A percentile compares a stretch with the other conserved stretches of the same genome.
phyloP scores from a whole-genome alignment of 2,329 filamentous ascomycete species.

The Sporothrix euskadiensis region DNA sequence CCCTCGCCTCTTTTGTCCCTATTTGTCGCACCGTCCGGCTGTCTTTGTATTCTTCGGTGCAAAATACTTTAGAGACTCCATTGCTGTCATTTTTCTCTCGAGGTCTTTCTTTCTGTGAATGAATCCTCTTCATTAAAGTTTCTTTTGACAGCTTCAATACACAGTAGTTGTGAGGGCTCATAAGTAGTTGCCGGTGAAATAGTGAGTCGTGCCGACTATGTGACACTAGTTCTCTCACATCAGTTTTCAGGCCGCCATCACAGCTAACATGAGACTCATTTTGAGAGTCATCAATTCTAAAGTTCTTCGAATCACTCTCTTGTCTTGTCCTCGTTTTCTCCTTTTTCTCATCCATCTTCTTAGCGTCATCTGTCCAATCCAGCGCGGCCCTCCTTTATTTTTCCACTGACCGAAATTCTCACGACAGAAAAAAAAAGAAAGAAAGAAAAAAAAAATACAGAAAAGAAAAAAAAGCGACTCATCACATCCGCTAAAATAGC shows the following conservation, averaged over 20 bases:
- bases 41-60: not conserved
- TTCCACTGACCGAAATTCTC: not conserved
- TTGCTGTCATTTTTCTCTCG: not conserved
- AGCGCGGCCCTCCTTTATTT: not conserved
- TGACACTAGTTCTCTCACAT: no score
- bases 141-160: not conserved
- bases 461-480: not conserved
- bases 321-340: not conserved
- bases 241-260: no score
- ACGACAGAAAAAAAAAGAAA: no score
- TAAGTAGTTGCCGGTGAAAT: no score
- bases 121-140: not conserved
- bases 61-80: not conserved
- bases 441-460: not conserved
- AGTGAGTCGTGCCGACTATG: no score
- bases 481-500: conserved; percentile 7
- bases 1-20: not conserved
- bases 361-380: no score
- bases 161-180: no score
- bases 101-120: no score
- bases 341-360: not conserved
- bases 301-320: no score
- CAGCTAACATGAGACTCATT: no score
- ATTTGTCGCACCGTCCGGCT: conserved; percentile 4
- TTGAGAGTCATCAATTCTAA: no score